Evolutionary conservation across 1,284 basidiomycete species (phyloP).

Genomic region (Stereum hirsutum): DNA sequence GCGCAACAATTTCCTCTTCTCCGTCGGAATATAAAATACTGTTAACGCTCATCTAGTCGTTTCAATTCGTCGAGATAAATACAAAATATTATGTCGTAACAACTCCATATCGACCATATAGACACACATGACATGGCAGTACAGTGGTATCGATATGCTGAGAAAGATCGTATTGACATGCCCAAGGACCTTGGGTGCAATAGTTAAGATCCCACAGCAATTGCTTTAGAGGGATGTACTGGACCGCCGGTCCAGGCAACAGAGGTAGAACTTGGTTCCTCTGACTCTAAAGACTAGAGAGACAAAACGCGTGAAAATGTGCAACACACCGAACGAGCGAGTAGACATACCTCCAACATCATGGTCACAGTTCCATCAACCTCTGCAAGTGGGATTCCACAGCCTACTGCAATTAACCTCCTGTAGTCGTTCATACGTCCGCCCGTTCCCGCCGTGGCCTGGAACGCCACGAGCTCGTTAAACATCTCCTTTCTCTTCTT

Average conservation of each 20-base stretch:
- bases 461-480: conserved; percentile 67
- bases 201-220: conserved; percentile 12
- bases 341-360: conserved; percentile 63
- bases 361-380: conserved; percentile 80
- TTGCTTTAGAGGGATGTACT: conserved; percentile 9
- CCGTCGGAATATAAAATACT: too few species aligned
- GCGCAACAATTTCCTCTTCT: too few species aligned
- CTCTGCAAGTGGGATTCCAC: conserved; percentile 76
- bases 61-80: too few species aligned
- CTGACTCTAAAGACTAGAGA: conserved; percentile 59
- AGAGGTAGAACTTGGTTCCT: conserved; percentile 55
- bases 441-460: conserved; percentile 83
- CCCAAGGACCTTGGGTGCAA: too few species aligned
- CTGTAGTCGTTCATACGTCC: conserved; percentile 85
- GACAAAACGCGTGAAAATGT: conserved; percentile 3
- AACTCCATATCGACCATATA: too few species aligned
- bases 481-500: conserved; percentile 66
- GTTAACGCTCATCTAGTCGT: too few species aligned
- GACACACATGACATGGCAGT: too few species aligned
- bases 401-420: conserved; percentile 78
- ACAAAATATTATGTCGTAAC: too few species aligned
- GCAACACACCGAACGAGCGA: conserved; percentile 1
- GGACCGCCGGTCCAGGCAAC: conserved; percentile 25
- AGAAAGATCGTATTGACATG: too few species aligned
- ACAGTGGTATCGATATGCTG: too few species aligned